Evolutionary conservation across 441 rosid species (phyloP), one percentile per base, ranked within the genome.

Genomic region (Manihot esculenta): DNA sequence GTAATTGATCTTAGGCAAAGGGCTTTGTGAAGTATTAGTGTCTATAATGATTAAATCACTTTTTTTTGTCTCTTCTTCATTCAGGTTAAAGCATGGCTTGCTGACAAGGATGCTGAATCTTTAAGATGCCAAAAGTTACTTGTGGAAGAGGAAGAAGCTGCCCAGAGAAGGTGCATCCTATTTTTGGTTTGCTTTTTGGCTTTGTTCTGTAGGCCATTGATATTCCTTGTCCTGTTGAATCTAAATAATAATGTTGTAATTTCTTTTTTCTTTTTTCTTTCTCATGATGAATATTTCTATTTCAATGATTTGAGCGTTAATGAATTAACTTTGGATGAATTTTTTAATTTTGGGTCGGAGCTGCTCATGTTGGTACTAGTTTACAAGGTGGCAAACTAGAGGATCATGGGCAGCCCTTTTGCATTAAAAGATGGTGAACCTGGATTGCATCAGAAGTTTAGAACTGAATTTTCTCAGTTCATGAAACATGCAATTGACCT

Each of bases 71-170:
- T 68, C 59, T 38, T n/a, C n/a, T n/a, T n/a, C n/a, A 38, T 61
- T 71, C 68, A 94, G 99, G 82, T 93, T 30, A 85, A 88, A 76
- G 97, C 86, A 54, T 95, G 98, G 98, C 88, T 91, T 53, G 92
- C 90, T 63, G 95, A 95, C 82, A 88, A 89, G 83, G 99, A 95
- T 77, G 97, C 92, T 33, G 97, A 93, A 81, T 96, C 99, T 69
- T 77, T 93, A 80, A 86, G 94, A 83, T 91, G 93, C 82, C 97
- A 95, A 84, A 87, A 91, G 74, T 80, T 93, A 80, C 87, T 93
- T 30, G 86, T 95, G 77, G 97, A 91, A 82, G 99, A 95, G 82
- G 98, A 95, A 84, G 99, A 93, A 85, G 96, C 95, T 77, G 93
- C 95, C 55, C 93, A 77, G 75, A 88, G 85, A 84, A 93, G 95